Percentiles rank a stretch among this genome's conserved stretches.
These are phyloP conservation scores for Tylopilus vinaceipallidus DNA, from an alignment of 768 basidiomycete species.

Conservation along the genomic window DNA sequence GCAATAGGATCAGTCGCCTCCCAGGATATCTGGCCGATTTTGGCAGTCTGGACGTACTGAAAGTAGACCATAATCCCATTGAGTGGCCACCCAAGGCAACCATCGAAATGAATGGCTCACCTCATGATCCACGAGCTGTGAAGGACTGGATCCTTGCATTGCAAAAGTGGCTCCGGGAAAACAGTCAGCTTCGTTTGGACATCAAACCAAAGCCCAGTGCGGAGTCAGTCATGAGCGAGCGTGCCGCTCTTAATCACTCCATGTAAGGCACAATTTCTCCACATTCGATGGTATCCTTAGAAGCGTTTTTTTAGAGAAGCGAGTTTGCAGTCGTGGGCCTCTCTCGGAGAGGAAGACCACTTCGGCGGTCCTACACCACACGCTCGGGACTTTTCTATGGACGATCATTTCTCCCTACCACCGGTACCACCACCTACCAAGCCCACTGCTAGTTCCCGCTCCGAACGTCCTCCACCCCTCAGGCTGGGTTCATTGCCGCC, in stretches of 20 bases:
- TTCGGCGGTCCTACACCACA: constrained; percentile 47
- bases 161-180: constrained; percentile 72
- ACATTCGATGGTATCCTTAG: background rate
- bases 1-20: constrained; percentile 78
- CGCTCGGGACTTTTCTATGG: constrained; percentile 58
- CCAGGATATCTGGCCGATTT: constrained; percentile 81
- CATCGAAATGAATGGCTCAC: constrained; percentile 42
- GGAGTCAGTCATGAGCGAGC: constrained; percentile 51
- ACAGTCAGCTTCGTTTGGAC: constrained; percentile 35
- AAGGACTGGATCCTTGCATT: constrained; percentile 70
- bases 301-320: constrained; percentile 34
- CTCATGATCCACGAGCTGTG: constrained; percentile 50
- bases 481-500: constrained; percentile 45
- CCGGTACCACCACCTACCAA: constrained; percentile 25
- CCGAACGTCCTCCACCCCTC: constrained; percentile 47
- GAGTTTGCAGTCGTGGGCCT: constrained; percentile 43
- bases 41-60: constrained; percentile 69
- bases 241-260: constrained; percentile 33
- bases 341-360: constrained; percentile 37
- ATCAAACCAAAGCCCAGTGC: constrained; percentile 37
- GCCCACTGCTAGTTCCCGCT: constrained; percentile 23
- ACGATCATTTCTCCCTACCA: constrained; percentile 52
- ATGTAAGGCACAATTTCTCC: constrained; percentile 22
- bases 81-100: constrained; percentile 83
- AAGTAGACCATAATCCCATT: constrained; percentile 88